A percentile compares a stretch with the other conserved stretches of the same genome.
phyloP scores from a whole-genome alignment of 2,329 filamentous ascomycete species.

The Pseudocercospora eumusae region DNA sequence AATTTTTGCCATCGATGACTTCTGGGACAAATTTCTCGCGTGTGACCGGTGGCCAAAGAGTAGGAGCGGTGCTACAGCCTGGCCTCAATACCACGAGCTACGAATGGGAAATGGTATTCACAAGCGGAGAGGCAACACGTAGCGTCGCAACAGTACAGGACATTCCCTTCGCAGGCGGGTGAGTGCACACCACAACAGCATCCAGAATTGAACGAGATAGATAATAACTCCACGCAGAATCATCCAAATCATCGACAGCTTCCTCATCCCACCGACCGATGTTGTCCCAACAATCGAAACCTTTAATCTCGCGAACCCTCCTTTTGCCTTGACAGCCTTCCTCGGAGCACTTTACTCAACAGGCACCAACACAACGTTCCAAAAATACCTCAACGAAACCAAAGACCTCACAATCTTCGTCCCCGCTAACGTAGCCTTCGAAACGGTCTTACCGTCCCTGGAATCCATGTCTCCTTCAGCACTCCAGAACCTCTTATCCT shows the following conservation, averaged over 20 bases:
- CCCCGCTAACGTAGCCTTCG: slow-evolving; percentile 37
- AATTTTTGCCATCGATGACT: slow-evolving; percentile 51
- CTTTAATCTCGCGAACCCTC: slow-evolving; percentile 29
- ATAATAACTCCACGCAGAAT: slow-evolving; percentile 42
- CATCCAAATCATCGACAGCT: slow-evolving; percentile 57
- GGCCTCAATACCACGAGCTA: slow-evolving; percentile 13
- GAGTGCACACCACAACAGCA: slow-evolving; percentile 47
- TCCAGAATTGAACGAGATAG: not conserved
- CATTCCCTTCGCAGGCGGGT: slow-evolving; percentile 47
- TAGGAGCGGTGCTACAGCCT: slow-evolving; percentile 43
- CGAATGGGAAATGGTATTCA: slow-evolving; percentile 41
- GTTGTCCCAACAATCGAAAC: slow-evolving; percentile 45
- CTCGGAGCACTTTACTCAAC: slow-evolving; percentile 51
- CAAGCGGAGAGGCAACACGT: slow-evolving; percentile 47
- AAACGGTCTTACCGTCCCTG: slow-evolving; percentile 41
- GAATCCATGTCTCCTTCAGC: slow-evolving; percentile 34
- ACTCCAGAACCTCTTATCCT: slow-evolving; percentile 39
- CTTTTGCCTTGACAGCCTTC: slow-evolving; percentile 50
- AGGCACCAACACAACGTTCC: slow-evolving; percentile 39
- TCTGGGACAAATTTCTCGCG: slow-evolving; percentile 49
- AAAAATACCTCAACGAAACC: slow-evolving; percentile 28
- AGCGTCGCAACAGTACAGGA: slow-evolving; percentile 36
- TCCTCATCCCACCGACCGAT: slow-evolving; percentile 53
- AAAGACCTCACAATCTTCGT: slow-evolving; percentile 39
- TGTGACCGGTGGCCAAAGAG: slow-evolving; percentile 54